Percentiles rank a stretch among this genome's conserved stretches.
phyloP scores from a whole-genome alignment of 2,329 filamentous ascomycete species.

The Penicillium vulpinum region DNA sequence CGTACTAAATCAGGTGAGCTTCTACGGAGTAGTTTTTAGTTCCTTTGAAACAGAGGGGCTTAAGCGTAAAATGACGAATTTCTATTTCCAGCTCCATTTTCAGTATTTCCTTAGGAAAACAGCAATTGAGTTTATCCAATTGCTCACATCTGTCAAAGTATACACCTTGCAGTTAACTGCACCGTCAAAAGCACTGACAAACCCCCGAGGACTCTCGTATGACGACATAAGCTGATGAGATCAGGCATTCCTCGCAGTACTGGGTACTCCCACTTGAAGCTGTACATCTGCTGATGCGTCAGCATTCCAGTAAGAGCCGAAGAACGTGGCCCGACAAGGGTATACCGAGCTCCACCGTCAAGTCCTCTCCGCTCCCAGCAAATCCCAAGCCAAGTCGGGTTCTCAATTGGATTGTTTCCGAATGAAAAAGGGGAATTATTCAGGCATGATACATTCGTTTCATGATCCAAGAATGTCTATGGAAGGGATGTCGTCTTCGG shows the following conservation, averaged over 20 bases:
- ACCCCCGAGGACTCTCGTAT: too few relatives aligned
- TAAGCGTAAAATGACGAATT: background rate
- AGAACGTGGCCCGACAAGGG: constrained; percentile 5
- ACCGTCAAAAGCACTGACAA: background rate
- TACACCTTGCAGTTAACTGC: background rate
- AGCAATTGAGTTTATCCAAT: constrained; percentile 11
- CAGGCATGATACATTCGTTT: background rate
- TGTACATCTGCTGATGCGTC: background rate
- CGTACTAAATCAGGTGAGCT: too few relatives aligned
- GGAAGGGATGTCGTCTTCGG: background rate
- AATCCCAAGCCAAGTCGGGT: constrained; percentile 1
- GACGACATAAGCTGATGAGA: background rate
- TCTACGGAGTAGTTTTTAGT: too few relatives aligned
- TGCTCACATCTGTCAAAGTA: background rate
- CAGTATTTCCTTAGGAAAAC: background rate
- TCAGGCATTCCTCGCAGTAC: background rate
- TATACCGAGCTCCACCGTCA: background rate
- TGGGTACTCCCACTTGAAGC: background rate
- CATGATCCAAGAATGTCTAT: background rate
- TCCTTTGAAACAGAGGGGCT: background rate
- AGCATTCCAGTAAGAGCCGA: constrained; percentile 3
- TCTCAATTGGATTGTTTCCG: background rate
- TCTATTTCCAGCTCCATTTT: background rate
- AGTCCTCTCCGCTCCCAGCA: background rate
- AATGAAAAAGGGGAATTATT: background rate